Evolutionary conservation across 345 rosid species (phyloP).

Genomic region (Euphorbia lathyris): DNA sequence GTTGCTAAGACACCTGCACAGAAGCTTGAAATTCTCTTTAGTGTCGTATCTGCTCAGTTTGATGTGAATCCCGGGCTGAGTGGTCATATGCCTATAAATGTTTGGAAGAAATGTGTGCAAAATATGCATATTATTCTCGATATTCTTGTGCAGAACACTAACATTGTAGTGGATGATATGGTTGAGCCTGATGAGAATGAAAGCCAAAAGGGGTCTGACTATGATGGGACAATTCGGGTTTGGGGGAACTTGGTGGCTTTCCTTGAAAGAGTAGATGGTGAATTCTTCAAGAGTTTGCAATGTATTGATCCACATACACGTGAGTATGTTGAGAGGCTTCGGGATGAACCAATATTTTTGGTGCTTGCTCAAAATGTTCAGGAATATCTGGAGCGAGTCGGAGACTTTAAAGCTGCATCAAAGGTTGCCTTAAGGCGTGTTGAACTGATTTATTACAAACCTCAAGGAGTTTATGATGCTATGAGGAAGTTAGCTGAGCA

Average conservation of each 20-base stretch:
- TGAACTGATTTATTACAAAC: constrained; percentile 85
- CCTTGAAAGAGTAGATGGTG: constrained; percentile 75
- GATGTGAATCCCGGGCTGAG: constrained; percentile 93
- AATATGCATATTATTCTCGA: constrained; percentile 81
- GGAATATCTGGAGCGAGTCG: constrained; percentile 60
- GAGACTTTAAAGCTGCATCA: constrained; percentile 76
- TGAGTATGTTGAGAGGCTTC: constrained; percentile 81
- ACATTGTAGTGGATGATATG: constrained; percentile 71
- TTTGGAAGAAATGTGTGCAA: constrained; percentile 87
- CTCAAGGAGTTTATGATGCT: constrained; percentile 90
- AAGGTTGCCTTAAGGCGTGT: constrained; percentile 78
- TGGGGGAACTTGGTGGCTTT: constrained; percentile 96
- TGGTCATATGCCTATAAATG: constrained; percentile 92
- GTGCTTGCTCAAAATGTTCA: constrained; percentile 91
- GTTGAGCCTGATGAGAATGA: constrained; percentile 89
- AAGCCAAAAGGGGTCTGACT: constrained; percentile 67
- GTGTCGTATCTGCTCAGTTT: constrained; percentile 88
- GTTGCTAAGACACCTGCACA: constrained; percentile 99
- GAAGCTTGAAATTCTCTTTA: constrained; percentile 88
- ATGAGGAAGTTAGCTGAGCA: constrained; percentile 88
- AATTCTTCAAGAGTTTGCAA: constrained; percentile 95
- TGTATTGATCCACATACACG: constrained; percentile 93
- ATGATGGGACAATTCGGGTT: constrained; percentile 58
- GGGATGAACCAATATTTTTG: constrained; percentile 79
- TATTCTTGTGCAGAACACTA: constrained; percentile 65